Evolutionary conservation across 148 eudicot genomes (phyloP), one percentile per base, ranked within the genome.

Genomic region (Vaccinium macrocarpon): DNA sequence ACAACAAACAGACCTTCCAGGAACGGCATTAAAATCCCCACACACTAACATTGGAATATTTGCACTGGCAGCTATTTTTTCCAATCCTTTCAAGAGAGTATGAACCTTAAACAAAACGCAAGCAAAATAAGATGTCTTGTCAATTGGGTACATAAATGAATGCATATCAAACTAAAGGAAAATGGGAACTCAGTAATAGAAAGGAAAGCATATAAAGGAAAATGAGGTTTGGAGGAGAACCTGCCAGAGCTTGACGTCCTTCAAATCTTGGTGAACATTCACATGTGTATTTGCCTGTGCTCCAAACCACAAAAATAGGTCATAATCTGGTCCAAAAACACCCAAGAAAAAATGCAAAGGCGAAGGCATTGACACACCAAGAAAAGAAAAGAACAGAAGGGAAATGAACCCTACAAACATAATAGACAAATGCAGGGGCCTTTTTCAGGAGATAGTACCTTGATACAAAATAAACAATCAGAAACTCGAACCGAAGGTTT

Each of bases 241-340:
- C 98, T 95, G 98, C 99, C 99, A 97, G 71, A 97, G 97, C 85
- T 93, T 95, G 83, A 97, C 99, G 73, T 97, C 99, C 85, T 95
- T 97, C 83, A 97, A 55, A 18, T 97, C 99, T 82, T 93, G 99
- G 76, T 90, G 96, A 80, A 97, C 92, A 76, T 97, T 93, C 57
- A 95, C 95, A 89, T 97, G 99, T 11, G 99, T 97, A 86, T 97
- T 97, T 82, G 99, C 99, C 99, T 97, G 88, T 82, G 64, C 46
- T 75, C 87, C 85, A 91, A 76, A 66, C 52, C 62, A 84, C 76
- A 27, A 53, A 75, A 75, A 78, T 14, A 53, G 42, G 46, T 79
- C 78, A 79, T 61, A 3, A 62, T 1, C 51, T 77, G 61, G 61
- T 84, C 25, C 27, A 25, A 29, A 71, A 4, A 71, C n/a, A 23